Evolutionary conservation across 495 filamentous ascomycete species (phyloP).

Genomic region (Penicilliopsis zonata): DNA sequence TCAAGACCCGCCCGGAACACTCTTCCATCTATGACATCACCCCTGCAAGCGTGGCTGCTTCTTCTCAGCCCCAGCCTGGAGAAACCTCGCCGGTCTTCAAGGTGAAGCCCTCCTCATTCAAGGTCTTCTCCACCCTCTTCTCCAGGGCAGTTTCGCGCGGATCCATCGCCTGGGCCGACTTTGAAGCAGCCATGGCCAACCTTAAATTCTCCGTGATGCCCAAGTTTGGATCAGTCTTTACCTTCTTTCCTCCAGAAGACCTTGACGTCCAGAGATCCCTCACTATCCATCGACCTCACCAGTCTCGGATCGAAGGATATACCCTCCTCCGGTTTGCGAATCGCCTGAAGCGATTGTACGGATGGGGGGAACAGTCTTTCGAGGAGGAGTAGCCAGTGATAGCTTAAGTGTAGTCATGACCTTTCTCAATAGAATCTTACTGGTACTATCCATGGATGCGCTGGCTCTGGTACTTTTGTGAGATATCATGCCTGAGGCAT

Average conservation of each 20-base stretch:
- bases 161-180: conserved; percentile 20
- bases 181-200: conserved; percentile 21
- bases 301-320: conserved; percentile 5
- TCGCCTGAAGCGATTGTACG: conserved; percentile 6
- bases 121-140: conserved; percentile 19
- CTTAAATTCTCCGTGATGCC: conserved; percentile 6
- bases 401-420: too few species aligned
- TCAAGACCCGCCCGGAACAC: conserved; percentile 22
- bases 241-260: background rate
- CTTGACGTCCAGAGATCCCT: background rate
- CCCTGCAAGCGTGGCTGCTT: background rate
- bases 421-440: too few species aligned
- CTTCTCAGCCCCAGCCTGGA: background rate
- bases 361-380: conserved; percentile 6
- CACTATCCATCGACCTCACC: conserved; percentile 6
- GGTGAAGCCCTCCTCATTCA: conserved; percentile 12
- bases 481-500: too few species aligned
- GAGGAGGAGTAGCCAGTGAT: too few species aligned
- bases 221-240: conserved; percentile 5
- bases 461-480: too few species aligned
- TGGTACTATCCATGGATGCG: too few species aligned
- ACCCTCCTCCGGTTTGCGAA: conserved; percentile 4
- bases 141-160: conserved; percentile 10
- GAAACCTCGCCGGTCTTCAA: conserved; percentile 5
- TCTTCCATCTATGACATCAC: conserved; percentile 16